Evolutionary conservation across 495 filamentous ascomycete species (phyloP).

Genomic region (Neurospora sp.): DNA sequence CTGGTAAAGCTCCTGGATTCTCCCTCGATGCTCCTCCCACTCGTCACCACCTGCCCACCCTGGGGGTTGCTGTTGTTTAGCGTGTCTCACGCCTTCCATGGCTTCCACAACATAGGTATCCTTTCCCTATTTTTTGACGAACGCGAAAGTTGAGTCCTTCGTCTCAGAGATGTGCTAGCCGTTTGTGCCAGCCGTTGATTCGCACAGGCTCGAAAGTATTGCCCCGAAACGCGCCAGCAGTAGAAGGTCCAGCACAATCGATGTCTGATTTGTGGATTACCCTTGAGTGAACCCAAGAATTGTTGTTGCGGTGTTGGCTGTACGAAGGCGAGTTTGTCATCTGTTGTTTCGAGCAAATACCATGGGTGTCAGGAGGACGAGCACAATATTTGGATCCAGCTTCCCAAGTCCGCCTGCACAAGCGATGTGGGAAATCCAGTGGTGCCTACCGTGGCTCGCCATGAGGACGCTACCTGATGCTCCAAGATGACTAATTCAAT

Average conservation of each 20-base stretch:
- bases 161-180: not conserved
- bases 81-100: not conserved
- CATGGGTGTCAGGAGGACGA: not conserved
- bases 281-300: not conserved
- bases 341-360: not conserved
- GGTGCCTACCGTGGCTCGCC: not conserved
- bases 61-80: not conserved
- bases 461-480: not conserved
- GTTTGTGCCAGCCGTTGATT: not conserved
- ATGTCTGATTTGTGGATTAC: not conserved
- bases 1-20: constrained; percentile 27
- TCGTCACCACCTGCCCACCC: constrained; percentile 14
- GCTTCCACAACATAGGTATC: not conserved
- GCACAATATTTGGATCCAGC: not conserved
- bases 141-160: not conserved
- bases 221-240: not conserved
- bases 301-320: not conserved
- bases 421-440: not conserved
- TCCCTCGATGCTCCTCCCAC: constrained; percentile 10
- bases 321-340: not conserved
- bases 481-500: not conserved
- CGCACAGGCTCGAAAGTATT: not conserved
- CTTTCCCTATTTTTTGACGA: not conserved
- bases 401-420: not conserved
- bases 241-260: not conserved